phyloP scores from a whole-genome alignment of 331 rosid genomes.

The Acacia concinna region DNA sequence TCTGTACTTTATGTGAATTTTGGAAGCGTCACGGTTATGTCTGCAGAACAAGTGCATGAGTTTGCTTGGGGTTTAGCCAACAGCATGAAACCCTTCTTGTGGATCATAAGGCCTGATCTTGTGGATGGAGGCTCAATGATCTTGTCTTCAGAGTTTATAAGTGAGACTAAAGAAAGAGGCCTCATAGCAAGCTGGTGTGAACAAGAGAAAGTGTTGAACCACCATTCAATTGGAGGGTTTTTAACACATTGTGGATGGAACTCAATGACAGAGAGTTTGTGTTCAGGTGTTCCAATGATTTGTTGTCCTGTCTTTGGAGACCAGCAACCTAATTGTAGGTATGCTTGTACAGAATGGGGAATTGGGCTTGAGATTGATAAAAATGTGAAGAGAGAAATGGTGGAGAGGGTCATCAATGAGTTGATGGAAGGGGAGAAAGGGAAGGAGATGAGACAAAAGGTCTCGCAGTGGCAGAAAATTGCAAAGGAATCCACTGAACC shows the following conservation, averaged over 20 bases:
- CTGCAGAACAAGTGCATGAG: neutral
- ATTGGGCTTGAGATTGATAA: constrained; percentile 22
- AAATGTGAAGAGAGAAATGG: constrained; percentile 35
- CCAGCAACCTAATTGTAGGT: neutral
- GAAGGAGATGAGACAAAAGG: constrained; percentile 30
- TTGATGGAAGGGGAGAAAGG: constrained; percentile 48
- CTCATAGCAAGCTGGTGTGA: constrained; percentile 10
- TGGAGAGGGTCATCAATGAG: constrained; percentile 40
- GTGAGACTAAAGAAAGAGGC: neutral
- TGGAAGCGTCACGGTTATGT: neutral
- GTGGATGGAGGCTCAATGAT: neutral
- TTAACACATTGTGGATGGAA: constrained; percentile 28
- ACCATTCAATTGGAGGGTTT: constrained; percentile 20
- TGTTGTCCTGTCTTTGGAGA: constrained; percentile 21
- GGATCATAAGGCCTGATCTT: neutral
- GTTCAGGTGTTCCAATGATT: constrained; percentile 21
- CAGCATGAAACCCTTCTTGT: neutral
- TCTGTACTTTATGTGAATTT: neutral
- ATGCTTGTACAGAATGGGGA: constrained; percentile 7
- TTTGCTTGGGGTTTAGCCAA: constrained; percentile 17
- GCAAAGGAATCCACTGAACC: neutral
- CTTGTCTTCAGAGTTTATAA: neutral
- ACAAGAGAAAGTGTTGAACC: constrained; percentile 19
- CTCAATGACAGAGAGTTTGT: constrained; percentile 6
- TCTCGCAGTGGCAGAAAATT: constrained; percentile 19